A percentile compares a stretch with the other conserved stretches of the same genome.
These are phyloP conservation scores for Microcyclospora pomicola DNA, from an alignment of 2,329 filamentous ascomycete species.

Conservation along the genomic window DNA sequence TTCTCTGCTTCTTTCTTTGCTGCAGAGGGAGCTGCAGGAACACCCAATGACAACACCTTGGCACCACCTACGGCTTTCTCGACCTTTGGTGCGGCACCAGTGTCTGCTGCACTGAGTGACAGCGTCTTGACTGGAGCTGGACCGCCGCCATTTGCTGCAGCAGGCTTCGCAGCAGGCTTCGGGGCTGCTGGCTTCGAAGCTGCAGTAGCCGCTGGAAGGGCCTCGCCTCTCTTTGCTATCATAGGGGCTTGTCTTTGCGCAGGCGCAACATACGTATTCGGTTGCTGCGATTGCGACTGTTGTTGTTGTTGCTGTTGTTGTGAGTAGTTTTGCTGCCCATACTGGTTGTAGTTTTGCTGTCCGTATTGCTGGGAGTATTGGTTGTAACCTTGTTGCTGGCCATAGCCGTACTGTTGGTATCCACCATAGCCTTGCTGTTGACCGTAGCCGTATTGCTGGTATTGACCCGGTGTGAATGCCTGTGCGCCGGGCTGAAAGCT, in stretches of 20 bases:
- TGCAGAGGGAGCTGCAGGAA: conserved; percentile 32
- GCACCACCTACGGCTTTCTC: conserved; percentile 37
- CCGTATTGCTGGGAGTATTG: conserved; percentile 30
- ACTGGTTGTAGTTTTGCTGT: conserved; percentile 14
- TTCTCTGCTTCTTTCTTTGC: conserved; percentile 36
- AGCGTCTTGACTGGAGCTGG: conserved; percentile 44
- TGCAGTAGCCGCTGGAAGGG: conserved; percentile 33
- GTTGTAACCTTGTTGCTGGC: conserved; percentile 28
- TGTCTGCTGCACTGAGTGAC: conserved; percentile 37
- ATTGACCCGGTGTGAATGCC: conserved; percentile 24
- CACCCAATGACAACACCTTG: conserved; percentile 60
- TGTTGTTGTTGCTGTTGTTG: conserved; percentile 27
- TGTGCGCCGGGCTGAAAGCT: conserved; percentile 23
- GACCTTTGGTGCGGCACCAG: conserved; percentile 42
- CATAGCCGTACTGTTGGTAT: conserved; percentile 23
- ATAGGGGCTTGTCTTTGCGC: conserved; percentile 39
- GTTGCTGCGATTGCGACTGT: conserved; percentile 31
- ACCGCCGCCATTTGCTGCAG: conserved; percentile 46
- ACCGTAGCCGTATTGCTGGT: conserved; percentile 20
- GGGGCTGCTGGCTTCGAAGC: conserved; percentile 30
- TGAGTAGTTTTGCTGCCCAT: conserved; percentile 34
- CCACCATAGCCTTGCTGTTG: conserved; percentile 31
- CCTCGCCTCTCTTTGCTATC: conserved; percentile 49
- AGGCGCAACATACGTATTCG: conserved; percentile 38
- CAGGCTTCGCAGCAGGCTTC: conserved; percentile 36